Evolutionary conservation across 2,329 filamentous ascomycete species (phyloP), one percentile per base, ranked within the genome.

Genomic region (Fusarium sacchari): DNA sequence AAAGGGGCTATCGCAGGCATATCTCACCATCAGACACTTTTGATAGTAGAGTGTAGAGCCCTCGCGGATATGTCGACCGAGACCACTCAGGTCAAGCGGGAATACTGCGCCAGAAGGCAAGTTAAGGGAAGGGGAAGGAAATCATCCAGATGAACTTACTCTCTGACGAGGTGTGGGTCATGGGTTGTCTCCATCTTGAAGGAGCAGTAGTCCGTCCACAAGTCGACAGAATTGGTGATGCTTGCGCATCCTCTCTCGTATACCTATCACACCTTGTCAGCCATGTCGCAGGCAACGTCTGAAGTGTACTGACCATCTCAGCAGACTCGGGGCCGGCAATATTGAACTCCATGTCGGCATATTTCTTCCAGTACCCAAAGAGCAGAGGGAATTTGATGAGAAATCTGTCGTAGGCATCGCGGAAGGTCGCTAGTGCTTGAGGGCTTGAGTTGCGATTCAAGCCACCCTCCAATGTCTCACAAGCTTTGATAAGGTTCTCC

Each of bases 291-390:
- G 18, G 32, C 39, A 53, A 42, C 20, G 43, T 40, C 24, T 60
- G 59, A 10, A 40, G 42, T 22, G n/a, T 39, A 73, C 88, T 79
- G 82, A 97, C 95, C 93, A 98, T 97, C 83, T 98, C 96, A 60
- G 96, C 96, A 47, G 96, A 96, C 86, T 99, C 96, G 10, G 96
- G 97, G 24, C 96, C 96, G 9, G 95, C 95, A 74, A 99, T 97
- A 57, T 95, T 95, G 84, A 99, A 99, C 80, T 99, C 96, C 73
- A 97, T 88, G 79, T 98, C 96, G 79, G 96, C 96, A 88, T 98
- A 99, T 82, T 98, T 98, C 86, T 98, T 98, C 96, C 96, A 99
- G 86, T 98, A 99, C 59, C 96, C 96, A 79, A 98, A 99, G 43
- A 98, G 90, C 17, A 98, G 88, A 6, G 96, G 96, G 75, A 98